phyloP scores from a whole-genome alignment of 495 filamentous ascomycete genomes.

The Penicillium chermesinum region DNA sequence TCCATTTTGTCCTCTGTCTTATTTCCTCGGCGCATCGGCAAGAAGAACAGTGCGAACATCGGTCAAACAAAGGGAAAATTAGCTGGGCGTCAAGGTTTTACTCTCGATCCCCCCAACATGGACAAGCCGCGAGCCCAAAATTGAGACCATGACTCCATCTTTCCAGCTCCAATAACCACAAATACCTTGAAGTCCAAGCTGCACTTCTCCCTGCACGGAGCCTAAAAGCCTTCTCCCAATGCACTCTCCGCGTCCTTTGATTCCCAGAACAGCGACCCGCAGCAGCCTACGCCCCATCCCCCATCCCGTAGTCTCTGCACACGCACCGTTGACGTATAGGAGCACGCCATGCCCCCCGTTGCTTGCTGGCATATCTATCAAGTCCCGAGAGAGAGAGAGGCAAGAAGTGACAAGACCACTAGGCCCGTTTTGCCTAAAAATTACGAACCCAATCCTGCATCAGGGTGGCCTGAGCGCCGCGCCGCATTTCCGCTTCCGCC shows the following conservation, averaged over 20 bases:
- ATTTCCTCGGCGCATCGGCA: background rate
- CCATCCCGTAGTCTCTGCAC: conserved; percentile 5
- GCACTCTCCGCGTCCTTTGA: background rate
- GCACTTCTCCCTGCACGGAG: conserved; percentile 11
- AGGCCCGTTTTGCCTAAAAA: background rate
- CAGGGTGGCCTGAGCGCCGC: conserved; percentile 2
- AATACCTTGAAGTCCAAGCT: conserved; percentile 7
- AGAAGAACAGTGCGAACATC: background rate
- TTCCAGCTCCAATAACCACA: background rate
- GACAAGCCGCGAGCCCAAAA: conserved; percentile 1
- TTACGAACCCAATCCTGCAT: background rate
- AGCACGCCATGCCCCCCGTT: background rate
- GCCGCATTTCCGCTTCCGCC: conserved; percentile 4
- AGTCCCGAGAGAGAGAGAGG: background rate
- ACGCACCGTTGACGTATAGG: conserved; percentile 12
- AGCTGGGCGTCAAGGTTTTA: background rate
- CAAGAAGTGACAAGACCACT: background rate
- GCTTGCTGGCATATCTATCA: too few relatives aligned
- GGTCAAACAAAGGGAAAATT: background rate
- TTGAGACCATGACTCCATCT: conserved; percentile 1
- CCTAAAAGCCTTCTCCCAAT: conserved; percentile 8
- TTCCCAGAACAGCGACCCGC: conserved; percentile 11
- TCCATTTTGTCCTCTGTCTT: background rate
- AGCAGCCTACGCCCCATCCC: background rate
- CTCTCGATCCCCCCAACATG: background rate